These are phyloP conservation scores for Podaxis sp. DNA, from an alignment of 768 basidiomycete species.

Conservation along the genomic window DNA sequence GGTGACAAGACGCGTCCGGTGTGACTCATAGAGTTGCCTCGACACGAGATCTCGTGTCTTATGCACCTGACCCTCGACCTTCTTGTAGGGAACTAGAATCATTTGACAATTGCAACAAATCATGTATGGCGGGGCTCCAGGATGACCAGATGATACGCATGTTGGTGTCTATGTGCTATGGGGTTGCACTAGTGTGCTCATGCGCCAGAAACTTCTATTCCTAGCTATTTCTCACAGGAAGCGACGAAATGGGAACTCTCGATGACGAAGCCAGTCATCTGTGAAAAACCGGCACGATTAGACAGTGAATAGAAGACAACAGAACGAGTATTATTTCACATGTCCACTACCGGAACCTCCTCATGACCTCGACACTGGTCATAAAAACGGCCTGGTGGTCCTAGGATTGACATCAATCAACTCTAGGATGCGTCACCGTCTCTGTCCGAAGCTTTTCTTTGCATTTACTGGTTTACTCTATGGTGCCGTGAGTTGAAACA, in stretches of 20 bases:
- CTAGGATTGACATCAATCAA: no score
- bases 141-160: no score
- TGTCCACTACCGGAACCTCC: not conserved
- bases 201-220: not conserved
- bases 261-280: not conserved
- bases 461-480: not conserved
- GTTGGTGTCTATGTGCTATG: no score
- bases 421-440: not conserved
- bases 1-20: not conserved
- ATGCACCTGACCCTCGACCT: no score
- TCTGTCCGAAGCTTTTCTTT: not conserved
- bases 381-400: not conserved
- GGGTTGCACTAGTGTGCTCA: no score
- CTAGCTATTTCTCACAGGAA: conserved; percentile 1
- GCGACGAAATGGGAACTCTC: not conserved
- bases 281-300: conserved; percentile 1
- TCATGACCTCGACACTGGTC: not conserved
- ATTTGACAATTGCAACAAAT: no score
- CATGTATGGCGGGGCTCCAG: no score
- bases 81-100: no score
- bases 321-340: not conserved
- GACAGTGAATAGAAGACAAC: not conserved
- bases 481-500: not conserved
- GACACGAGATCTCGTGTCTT: no score
- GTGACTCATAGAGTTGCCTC: no score